Percentiles rank a stretch among this genome's conserved stretches.
Conservation (phyloP, 768 basidiomycete species). For the Saitozyma sp. region DNA sequence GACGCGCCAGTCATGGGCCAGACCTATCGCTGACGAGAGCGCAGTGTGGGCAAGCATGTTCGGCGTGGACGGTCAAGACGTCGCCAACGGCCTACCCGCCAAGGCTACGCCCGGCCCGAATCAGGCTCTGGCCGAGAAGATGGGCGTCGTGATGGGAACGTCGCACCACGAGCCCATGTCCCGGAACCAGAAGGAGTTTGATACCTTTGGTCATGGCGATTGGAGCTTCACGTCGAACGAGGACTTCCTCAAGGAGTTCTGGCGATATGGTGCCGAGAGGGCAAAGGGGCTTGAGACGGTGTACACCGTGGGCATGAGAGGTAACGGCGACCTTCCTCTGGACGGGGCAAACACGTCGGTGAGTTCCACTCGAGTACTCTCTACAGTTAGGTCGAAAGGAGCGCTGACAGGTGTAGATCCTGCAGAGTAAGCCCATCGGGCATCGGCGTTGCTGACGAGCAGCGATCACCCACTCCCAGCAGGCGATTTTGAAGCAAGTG, state of each 20-base stretch:
- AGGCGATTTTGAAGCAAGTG: slow-evolving; percentile 61
- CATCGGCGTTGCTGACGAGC: background rate
- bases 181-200: slow-evolving; percentile 68
- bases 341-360: slow-evolving; percentile 35
- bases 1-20: background rate
- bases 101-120: slow-evolving; percentile 59
- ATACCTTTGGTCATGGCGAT: slow-evolving; percentile 59
- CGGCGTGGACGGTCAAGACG: slow-evolving; percentile 16
- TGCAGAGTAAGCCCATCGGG: slow-evolving; percentile 44
- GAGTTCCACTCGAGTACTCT: background rate
- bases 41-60: slow-evolving; percentile 25
- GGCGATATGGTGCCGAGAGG: slow-evolving; percentile 63
- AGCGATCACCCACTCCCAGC: slow-evolving; percentile 64
- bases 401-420: slow-evolving; percentile 1
- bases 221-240: slow-evolving; percentile 53
- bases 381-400: background rate
- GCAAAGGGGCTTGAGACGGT: slow-evolving; percentile 64
- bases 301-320: slow-evolving; percentile 69
- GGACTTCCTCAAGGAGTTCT: slow-evolving; percentile 39
- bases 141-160: slow-evolving; percentile 72
- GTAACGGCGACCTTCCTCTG: slow-evolving; percentile 54
- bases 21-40: background rate
- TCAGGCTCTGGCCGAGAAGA: slow-evolving; percentile 64
- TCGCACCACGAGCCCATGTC: slow-evolving; percentile 74
- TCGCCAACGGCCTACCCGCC: slow-evolving; percentile 6